Base-by-base conservation (phyloP, 140 eudicot genomes). In the Bidens hawaiensis region DNA sequence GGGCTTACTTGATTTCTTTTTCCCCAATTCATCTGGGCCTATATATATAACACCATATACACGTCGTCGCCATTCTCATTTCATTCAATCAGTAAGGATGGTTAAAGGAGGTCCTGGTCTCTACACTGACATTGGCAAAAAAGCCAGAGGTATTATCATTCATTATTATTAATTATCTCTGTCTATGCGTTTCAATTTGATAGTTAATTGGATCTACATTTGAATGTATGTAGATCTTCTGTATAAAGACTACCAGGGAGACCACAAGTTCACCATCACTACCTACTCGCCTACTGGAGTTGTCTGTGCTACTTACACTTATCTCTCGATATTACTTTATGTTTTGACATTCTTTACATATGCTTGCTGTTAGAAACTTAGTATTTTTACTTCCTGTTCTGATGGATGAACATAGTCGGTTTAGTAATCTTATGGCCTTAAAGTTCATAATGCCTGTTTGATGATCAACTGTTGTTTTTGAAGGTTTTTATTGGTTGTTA, bases 61-160 rank as follows among this genome's bases (percentile, higher is more conserved):
- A n/a, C 75, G 52, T 60, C 16, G 25, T 5, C 49, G 28, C 34
- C 63, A 31, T 55, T 13, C 38, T 60, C 30, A 23, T 48, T 21
- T 47, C 67, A 30, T 30, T 30, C 36, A 30, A 6, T 4, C 36
- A 30, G 38, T 45, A 74, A 46, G 18, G 74, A 90, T 90, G 96
- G 94, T 59, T 21, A 90, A 87, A 45, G 97, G 97, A 45, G 97
- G 97, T 61, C 97, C 97, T n/a, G 97, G 97, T 55, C 91, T 90
- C 40, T 90, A 90, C 85, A 27, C 86, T 7, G 90, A 80, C 60
- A 90, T 90, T 40, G 97, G 97, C 85, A 90, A 84, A 64, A 80
- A 67, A 43, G 83, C 97, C 24, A 57, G 94, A 87, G 97, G 97
- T 30, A 30, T 30, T 30, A 30, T 30, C 8, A 30, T 30, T 30